A percentile compares a stretch with the other conserved stretches of the same genome.
Conservation (phyloP, 148 eudicot genomes). For the Talinum fruticosum region DNA sequence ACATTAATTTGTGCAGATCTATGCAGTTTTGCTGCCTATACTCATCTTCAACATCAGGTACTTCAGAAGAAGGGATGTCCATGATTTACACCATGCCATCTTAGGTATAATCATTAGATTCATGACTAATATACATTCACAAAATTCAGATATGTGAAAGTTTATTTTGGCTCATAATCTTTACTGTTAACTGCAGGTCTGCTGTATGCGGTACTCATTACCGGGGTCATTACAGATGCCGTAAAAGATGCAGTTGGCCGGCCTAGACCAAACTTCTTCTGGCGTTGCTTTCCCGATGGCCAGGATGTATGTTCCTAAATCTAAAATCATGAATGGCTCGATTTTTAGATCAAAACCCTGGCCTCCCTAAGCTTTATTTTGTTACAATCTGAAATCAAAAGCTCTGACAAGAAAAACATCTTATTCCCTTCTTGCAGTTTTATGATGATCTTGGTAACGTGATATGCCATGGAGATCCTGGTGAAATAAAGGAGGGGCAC, state of each 20-base stretch:
- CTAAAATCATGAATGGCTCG: no score
- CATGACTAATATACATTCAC: neutral
- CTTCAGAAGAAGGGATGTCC: slow-evolving; percentile 62
- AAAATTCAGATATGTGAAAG: neutral
- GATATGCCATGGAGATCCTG: slow-evolving; percentile 41
- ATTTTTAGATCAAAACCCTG: no score
- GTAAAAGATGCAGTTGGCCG: slow-evolving; percentile 88
- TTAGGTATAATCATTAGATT: slow-evolving; percentile 51
- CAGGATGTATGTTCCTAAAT: slow-evolving; percentile 19
- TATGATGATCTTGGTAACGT: slow-evolving; percentile 37
- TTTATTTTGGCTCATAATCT: neutral
- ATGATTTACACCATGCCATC: slow-evolving; percentile 82
- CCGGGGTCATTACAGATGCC: slow-evolving; percentile 87
- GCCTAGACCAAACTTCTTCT: slow-evolving; percentile 93
- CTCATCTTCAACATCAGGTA: slow-evolving; percentile 54
- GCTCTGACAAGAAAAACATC: neutral
- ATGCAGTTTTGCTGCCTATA: slow-evolving; percentile 75
- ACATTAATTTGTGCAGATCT: slow-evolving; percentile 36
- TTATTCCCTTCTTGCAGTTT: neutral
- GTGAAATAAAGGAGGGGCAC: slow-evolving; percentile 77
- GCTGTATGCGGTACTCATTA: slow-evolving; percentile 68
- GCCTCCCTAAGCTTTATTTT: no score
- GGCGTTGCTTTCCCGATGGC: slow-evolving; percentile 96
- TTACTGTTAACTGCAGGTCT: slow-evolving; percentile 41
- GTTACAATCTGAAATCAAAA: neutral